phyloP scores from a whole-genome alignment of 106 monocot genomes.

The Dactylorhiza incarnata region DNA sequence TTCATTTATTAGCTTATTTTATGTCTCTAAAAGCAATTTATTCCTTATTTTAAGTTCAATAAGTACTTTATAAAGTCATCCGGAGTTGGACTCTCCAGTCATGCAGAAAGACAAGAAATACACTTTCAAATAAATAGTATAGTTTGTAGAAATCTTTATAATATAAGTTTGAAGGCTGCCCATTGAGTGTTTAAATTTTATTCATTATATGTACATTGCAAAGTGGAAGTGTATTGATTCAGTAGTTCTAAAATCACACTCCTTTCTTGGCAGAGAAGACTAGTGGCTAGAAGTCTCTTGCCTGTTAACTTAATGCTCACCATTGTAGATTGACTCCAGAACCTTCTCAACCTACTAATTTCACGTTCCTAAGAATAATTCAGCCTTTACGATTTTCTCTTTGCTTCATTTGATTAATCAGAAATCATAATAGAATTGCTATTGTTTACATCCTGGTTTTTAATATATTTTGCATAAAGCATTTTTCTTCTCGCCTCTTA shows the following conservation, averaged over 20 bases:
- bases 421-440: not conserved
- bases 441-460: not conserved
- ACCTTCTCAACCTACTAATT: not conserved
- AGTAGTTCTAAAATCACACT: not conserved
- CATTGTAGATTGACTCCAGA: not conserved
- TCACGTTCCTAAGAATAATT: not conserved
- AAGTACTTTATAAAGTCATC: not conserved
- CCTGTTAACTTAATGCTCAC: not conserved
- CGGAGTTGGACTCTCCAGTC: not conserved
- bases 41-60: not conserved
- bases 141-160: not conserved
- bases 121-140: not conserved
- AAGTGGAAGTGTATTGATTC: not conserved
- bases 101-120: not conserved
- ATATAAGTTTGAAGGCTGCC: not conserved
- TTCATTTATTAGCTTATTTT: not conserved
- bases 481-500: not conserved
- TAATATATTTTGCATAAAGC: not conserved
- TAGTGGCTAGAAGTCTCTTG: not conserved
- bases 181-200: not conserved
- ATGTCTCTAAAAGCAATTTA: not conserved
- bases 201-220: not conserved
- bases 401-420: not conserved
- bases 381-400: not conserved
- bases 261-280: not conserved